Percentiles rank a stretch among this genome's conserved stretches.
phyloP scores from a whole-genome alignment of 176 grass and related monocot genomes.

The Carex cristatella region DNA sequence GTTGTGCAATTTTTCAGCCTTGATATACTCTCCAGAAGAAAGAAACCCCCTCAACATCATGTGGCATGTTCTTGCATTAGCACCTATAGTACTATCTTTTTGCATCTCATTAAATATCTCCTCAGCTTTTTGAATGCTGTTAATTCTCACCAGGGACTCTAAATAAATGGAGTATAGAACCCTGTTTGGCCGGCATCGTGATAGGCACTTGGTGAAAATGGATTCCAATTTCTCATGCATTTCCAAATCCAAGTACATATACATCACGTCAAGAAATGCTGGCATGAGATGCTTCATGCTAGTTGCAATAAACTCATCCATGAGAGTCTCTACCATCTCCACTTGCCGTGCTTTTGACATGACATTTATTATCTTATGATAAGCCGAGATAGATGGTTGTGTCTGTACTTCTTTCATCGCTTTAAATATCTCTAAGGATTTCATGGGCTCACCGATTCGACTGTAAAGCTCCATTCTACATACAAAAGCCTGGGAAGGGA shows the following conservation, averaged over 20 bases:
- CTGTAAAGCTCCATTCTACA: constrained; percentile 86
- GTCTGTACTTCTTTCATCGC: constrained; percentile 66
- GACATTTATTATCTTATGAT: constrained; percentile 93
- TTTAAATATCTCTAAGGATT: constrained; percentile 79
- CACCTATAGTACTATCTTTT: constrained; percentile 64
- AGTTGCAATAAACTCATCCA: constrained; percentile 66
- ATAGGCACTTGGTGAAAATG: constrained; percentile 62
- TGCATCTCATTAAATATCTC: constrained; percentile 85
- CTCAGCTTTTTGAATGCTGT: constrained; percentile 58
- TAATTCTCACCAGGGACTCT: constrained; percentile 58
- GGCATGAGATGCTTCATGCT: constrained; percentile 89
- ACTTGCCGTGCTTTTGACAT: constrained; percentile 53
- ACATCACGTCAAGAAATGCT: constrained; percentile 70
- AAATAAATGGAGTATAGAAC: constrained; percentile 73
- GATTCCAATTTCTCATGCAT: constrained; percentile 72
- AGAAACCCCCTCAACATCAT: constrained; percentile 75
- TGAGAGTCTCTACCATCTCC: constrained; percentile 51
- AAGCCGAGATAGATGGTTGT: constrained; percentile 57
- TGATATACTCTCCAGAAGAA: constrained; percentile 52
- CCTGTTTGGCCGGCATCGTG: constrained; percentile 65
- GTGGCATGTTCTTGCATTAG: constrained; percentile 73
- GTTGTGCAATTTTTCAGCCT: constrained; percentile 78
- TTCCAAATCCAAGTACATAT: constrained; percentile 69
- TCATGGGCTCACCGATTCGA: constrained; percentile 46
- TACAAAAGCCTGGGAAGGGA: constrained; percentile 74